A percentile compares a stretch with the other conserved stretches of the same genome.
phyloP scores from a whole-genome alignment of 2,329 filamentous ascomycete genomes.

The Trichoderma cornu-damae region DNA sequence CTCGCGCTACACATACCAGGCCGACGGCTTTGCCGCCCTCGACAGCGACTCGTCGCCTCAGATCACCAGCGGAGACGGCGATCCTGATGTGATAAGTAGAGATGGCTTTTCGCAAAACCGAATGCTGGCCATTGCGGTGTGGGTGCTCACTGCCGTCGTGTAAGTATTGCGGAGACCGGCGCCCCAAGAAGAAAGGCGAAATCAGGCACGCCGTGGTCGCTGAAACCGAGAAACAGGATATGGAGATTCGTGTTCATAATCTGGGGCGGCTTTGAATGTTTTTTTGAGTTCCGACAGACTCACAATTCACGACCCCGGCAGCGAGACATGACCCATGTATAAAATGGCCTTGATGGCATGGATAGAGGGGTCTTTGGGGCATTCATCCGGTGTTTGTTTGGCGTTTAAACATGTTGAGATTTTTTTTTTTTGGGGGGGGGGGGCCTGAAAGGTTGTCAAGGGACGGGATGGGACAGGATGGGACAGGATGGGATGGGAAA shows the following conservation, averaged over 20 bases:
- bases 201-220: background rate
- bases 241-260: constrained; percentile 18
- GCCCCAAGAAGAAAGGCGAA: too few species aligned
- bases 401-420: background rate
- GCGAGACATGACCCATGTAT: constrained; percentile 1
- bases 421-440: too few species aligned
- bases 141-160: constrained; percentile 16
- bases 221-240: constrained; percentile 1
- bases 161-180: background rate
- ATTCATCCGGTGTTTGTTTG: constrained; percentile 7
- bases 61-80: background rate
- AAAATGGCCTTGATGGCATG: background rate
- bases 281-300: constrained; percentile 8
- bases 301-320: background rate
- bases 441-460: background rate
- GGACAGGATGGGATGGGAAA: too few species aligned
- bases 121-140: constrained; percentile 18
- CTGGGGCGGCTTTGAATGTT: constrained; percentile 18
- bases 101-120: constrained; percentile 13
- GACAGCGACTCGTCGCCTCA: background rate
- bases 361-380: background rate
- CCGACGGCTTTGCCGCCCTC: constrained; percentile 3
- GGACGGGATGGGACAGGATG: too few species aligned
- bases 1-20: constrained; percentile 13
- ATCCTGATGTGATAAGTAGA: constrained; percentile 11